Conservation (phyloP, 176 grass and related monocot genomes). For the Aegilops tauschii region DNA sequence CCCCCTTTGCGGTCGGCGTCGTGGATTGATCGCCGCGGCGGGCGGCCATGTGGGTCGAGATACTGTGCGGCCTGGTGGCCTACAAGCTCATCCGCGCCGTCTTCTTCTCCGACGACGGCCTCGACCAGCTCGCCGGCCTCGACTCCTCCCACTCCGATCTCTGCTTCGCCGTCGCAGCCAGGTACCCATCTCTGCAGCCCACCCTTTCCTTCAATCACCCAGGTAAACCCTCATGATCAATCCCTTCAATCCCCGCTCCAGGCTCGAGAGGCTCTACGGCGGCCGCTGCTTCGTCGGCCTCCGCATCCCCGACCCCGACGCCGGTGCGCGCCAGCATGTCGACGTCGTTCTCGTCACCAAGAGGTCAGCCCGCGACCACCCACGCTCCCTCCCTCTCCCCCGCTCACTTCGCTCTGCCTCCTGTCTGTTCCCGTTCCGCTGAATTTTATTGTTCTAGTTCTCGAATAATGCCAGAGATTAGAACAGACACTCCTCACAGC, state of each 20-base stretch:
- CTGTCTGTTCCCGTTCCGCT: neutral
- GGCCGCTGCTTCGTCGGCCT: conserved; percentile 87
- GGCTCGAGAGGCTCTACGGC: conserved; percentile 86
- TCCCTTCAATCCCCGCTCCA: conserved; percentile 13
- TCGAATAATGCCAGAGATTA: neutral
- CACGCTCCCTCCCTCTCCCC: neutral
- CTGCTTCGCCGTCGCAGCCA: conserved; percentile 68
- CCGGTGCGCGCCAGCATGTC: conserved; percentile 70
- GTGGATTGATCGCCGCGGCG: neutral
- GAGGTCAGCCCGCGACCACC: conserved; percentile 33
- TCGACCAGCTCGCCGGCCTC: conserved; percentile 52
- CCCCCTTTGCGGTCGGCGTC: neutral
- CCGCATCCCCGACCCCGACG: conserved; percentile 85
- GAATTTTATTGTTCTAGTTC: neutral
- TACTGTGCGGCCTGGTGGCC: conserved; percentile 75
- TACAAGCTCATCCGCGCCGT: conserved; percentile 63
- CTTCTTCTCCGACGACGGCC: conserved; percentile 42
- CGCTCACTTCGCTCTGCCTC: neutral
- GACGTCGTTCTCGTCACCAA: conserved; percentile 80
- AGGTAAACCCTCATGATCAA: neutral
- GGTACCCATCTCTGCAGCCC: neutral
- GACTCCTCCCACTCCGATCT: conserved; percentile 77
- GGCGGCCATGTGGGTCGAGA: conserved; percentile 78
- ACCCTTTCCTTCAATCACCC: neutral
- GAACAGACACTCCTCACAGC: neutral